Evolutionary conservation across 2,329 filamentous ascomycete genomes (phyloP), one percentile per base, ranked within the genome.

Genomic region (Colletotrichum tabaci): DNA sequence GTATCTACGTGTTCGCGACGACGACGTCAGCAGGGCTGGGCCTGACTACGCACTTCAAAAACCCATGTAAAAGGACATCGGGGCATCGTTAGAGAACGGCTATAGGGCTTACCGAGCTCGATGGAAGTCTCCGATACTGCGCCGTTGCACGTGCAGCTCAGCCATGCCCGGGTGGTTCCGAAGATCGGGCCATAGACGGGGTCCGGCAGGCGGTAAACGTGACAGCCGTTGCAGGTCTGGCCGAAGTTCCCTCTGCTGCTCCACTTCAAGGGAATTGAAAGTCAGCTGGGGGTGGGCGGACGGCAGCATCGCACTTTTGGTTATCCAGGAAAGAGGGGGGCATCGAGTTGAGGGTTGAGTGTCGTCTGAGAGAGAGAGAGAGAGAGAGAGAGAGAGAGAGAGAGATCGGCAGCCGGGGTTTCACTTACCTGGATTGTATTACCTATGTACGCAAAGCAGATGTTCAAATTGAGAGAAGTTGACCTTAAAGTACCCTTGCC

Each of bases 141-240:
- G n/a, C 58, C 63, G 16, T 57, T 52, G 53, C 71, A 73, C 7
- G 63, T 57, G 62, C 71, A 72, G 62, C 35, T 72, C 52, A 73
- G 21, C 67, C 62, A 72, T 35, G 52, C 57, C 6, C 56, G 53
- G n/a, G 52, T 62, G n/a, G 58, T 60, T 2, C 68, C 68, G 26
- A 67, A 71, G n/a, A 62, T 26, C 46, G 60, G 60, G 7, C 56
- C 64, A 16, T 67, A 68, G 26, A 71, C 52, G 1, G 67, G 62
- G 40, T 73, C 62, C 8, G 46, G 58, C 15, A 73, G 46, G 23
- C 79, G 58, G 50, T 73, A 64, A 5, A 61, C 66, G 49, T 70
- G 58, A 30, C 71, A 71, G 9, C 67, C 68, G 30, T 61, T 57
- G 74, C 79, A 82, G 62, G 74, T 76, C 18, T 79, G 77, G 16